These are phyloP conservation scores for Xylariaceae sp. DNA, from an alignment of 2,329 filamentous ascomycete species.

Conservation along the genomic window DNA sequence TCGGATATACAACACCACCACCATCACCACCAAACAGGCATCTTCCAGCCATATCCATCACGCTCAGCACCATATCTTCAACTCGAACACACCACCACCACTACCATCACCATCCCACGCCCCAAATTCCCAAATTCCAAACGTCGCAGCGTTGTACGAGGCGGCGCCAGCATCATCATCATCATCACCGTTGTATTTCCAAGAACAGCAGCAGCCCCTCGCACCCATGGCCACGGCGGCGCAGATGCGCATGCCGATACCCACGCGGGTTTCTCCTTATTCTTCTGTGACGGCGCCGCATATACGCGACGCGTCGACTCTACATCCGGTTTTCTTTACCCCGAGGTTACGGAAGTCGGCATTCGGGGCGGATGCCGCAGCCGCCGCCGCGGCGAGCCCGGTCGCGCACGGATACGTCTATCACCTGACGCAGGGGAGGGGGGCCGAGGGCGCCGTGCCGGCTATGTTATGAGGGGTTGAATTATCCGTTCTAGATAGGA, in stretches of 20 bases:
- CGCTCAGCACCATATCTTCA: no score
- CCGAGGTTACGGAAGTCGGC: conserved; percentile 61
- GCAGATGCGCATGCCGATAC: conserved; percentile 3
- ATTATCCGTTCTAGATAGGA: background rate
- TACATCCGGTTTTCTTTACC: conserved; percentile 79
- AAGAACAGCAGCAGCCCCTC: background rate
- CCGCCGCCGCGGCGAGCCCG: conserved; percentile 44
- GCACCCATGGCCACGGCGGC: background rate
- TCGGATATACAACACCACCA: conserved; percentile 7
- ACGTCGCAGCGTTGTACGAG: no score
- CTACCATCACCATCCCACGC: background rate
- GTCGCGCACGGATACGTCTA: conserved; percentile 66
- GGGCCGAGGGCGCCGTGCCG: conserved; percentile 31
- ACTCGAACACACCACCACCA: no score
- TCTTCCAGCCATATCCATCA: no score
- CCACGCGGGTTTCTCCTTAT: background rate
- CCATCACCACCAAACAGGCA: no score
- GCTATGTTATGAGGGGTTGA: conserved; percentile 43
- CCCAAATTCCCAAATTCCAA: background rate
- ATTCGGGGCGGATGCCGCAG: conserved; percentile 34
- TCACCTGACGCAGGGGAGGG: conserved; percentile 45
- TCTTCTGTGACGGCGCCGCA: conserved; percentile 2
- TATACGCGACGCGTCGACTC: conserved; percentile 53
- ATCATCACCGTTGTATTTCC: background rate
- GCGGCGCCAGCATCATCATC: background rate